phyloP scores from a whole-genome alignment of 2,329 filamentous ascomycete genomes.

The Cryphonectria nitschkei region DNA sequence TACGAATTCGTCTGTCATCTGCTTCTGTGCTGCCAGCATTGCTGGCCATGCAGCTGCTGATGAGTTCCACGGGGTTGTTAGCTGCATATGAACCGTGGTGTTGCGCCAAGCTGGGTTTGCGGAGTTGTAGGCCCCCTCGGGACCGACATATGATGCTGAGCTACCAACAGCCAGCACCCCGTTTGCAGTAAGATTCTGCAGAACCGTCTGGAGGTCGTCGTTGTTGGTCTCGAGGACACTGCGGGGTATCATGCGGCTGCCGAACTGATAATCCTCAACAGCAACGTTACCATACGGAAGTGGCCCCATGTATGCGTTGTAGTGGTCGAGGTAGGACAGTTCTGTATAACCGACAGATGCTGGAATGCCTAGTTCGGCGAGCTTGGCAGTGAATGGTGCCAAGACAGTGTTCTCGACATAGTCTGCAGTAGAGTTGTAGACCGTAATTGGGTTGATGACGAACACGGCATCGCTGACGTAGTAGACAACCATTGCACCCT shows the following conservation, averaged over 20 bases:
- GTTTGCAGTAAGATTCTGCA: slow-evolving; percentile 37
- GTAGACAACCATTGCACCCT: slow-evolving; percentile 35
- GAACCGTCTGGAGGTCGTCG: slow-evolving; percentile 36
- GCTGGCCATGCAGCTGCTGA: slow-evolving; percentile 5
- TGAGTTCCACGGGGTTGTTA: slow-evolving; percentile 35
- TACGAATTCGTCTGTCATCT: slow-evolving; percentile 39
- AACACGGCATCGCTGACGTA: slow-evolving; percentile 31
- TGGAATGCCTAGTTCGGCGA: slow-evolving; percentile 35
- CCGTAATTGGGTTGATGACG: slow-evolving; percentile 35
- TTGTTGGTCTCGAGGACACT: slow-evolving; percentile 38
- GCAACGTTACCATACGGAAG: slow-evolving; percentile 40
- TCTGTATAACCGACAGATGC: slow-evolving; percentile 34
- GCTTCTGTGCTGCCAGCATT: slow-evolving; percentile 32
- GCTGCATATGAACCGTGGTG: slow-evolving; percentile 39
- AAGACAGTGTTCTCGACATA: slow-evolving; percentile 36
- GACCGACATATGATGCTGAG: neutral
- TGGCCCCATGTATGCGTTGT: slow-evolving; percentile 42
- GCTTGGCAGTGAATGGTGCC: slow-evolving; percentile 37
- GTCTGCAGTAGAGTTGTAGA: slow-evolving; percentile 35
- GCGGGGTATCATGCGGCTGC: slow-evolving; percentile 43
- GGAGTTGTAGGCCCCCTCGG: slow-evolving; percentile 33
- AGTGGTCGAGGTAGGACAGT: slow-evolving; percentile 40
- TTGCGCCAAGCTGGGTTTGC: slow-evolving; percentile 45
- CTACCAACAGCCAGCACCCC: slow-evolving; percentile 33
- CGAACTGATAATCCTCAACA: slow-evolving; percentile 40